Base-by-base conservation (phyloP, 441 rosid genomes). In the Aleurites moluccanus region DNA sequence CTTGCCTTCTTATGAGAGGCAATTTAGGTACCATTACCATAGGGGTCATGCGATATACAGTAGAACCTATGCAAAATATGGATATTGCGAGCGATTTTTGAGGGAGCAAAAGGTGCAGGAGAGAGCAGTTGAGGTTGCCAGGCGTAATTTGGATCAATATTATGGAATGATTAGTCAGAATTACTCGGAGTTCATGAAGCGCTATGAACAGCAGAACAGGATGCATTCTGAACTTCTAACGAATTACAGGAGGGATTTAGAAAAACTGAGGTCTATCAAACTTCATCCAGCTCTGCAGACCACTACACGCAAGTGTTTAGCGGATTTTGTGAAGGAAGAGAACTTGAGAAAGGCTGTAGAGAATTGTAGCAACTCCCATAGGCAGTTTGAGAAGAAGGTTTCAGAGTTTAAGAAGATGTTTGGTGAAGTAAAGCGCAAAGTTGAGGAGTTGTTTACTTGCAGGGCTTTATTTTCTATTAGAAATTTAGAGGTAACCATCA, bases 331-430 rank as follows among this genome's bases (percentile, higher is more conserved):
- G 67, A 89, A 91, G 92, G 99, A 94, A 84, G 98, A 91, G 25
- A 84, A 80, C 77, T 80, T 96, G 85, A 86, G 86, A 76, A 94
- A 88, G 89, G 86, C 86, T 4, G 87, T 75, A 25, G 99, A 91
- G 76, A 88, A 64, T 70, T 89, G 98, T 78, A 82, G 82, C 78
- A 87, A 72, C 83, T 94, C 93, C 38, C 96, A 92, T 71, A 86
- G 83, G 87, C 98, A 91, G 84, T 96, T 94, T 85, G 98, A 94
- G 87, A 92, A 87, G 76, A 96, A 91, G 87, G 96, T 96, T 78
- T 81, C 80, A 0, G 94, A 91, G 77, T 91, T 96, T 72, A 91
- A 88, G 88, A 92, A 90, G 83, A 91, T 72, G 86, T 94, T 96
- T 80, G 81, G 73, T 16, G 97, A 92, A 52, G 90, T 84, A 74